Base-by-base conservation (phyloP, 2,329 filamentous ascomycete species). In the Sporothrix humicola region DNA sequence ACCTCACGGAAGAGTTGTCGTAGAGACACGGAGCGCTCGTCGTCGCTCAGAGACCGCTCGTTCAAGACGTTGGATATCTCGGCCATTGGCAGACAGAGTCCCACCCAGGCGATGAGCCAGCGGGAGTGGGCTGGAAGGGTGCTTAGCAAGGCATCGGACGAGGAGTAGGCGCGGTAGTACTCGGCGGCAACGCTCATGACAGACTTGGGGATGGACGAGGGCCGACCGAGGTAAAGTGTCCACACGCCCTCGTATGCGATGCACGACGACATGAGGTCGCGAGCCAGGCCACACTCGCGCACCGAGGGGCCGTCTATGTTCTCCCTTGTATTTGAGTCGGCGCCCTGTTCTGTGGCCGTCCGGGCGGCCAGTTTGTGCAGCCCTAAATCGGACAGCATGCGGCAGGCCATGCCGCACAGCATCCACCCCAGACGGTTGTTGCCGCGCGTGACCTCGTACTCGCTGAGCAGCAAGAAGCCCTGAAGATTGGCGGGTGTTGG, bases 381-480 rank as follows among this genome's bases (percentile, higher is more conserved):
- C 8, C 73, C 73, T 2, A 74, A 37, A 13, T 74, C 73, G 0
- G 73, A 63, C 12, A 74, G 46, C 73, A 74, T 74, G 9, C 73
- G 73, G 13, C 73, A 72, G 10, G 73, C 73, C 13, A 74, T 31
- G 4, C 72, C 69, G 42, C 73, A 74, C 6, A 63, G 68, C 73
- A 74, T 74, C 73, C 73, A 74, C 13, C 52, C 73, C 1, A 56
- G 63, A 0, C 73, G 73, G 26, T 74, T 54, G 63, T 74, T 74
- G 54, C 73, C 73, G n/a, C 58, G 73, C 1, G 69, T 72, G 9
- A 74, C 73, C 46, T 74, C 69, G 56, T 69, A 74, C 56, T 74
- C 73, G 31, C 73, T 74, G 31, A 74, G 15, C 26, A 74, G 44
- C 31, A 74, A 15, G 5, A 74, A 72, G 2, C 69, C 73, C 15